Percentiles rank a stretch among this genome's conserved stretches.
Conservation (phyloP, 371 early-diverging fungal species). For the Synchytrium microbalum region DNA sequence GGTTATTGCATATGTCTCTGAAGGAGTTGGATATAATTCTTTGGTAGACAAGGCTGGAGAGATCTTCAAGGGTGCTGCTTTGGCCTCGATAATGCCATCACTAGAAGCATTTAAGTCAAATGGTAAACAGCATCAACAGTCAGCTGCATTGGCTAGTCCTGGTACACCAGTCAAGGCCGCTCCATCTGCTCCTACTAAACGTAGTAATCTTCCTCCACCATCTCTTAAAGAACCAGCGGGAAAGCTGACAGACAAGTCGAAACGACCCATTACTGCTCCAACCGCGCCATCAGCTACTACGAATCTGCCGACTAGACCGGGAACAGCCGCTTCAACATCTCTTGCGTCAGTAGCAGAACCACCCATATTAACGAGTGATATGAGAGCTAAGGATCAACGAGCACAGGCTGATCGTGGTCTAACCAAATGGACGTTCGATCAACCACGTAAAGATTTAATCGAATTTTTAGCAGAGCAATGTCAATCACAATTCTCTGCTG, state of each 20-base stretch:
- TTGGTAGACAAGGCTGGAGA: constrained; percentile 50
- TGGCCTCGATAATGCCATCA: constrained; percentile 24
- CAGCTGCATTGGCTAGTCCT: constrained; percentile 5
- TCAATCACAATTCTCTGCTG: constrained; percentile 48
- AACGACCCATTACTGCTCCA: not conserved
- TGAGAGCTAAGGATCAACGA: constrained; percentile 57
- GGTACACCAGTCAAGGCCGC: constrained; percentile 10
- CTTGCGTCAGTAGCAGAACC: not conserved
- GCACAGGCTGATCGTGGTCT: constrained; percentile 59
- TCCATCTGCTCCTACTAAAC: not conserved
- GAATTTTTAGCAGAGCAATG: constrained; percentile 53
- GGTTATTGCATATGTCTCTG: constrained; percentile 53
- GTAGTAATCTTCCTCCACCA: too few species aligned
- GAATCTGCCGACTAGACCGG: too few species aligned
- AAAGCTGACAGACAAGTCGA: not conserved
- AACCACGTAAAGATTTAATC: constrained; percentile 60
- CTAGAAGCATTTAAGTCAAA: constrained; percentile 21
- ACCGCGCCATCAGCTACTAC: not conserved
- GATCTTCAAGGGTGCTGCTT: constrained; percentile 29
- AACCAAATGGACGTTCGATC: constrained; percentile 66
- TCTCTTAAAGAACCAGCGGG: not conserved
- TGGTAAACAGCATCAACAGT: constrained; percentile 6
- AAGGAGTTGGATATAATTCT: constrained; percentile 51
- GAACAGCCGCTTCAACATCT: not conserved
- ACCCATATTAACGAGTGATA: constrained; percentile 59